Evolutionary conservation across 129 eudicot species (phyloP).

Genomic region (Rutidosis leptorrhynchoides): DNA sequence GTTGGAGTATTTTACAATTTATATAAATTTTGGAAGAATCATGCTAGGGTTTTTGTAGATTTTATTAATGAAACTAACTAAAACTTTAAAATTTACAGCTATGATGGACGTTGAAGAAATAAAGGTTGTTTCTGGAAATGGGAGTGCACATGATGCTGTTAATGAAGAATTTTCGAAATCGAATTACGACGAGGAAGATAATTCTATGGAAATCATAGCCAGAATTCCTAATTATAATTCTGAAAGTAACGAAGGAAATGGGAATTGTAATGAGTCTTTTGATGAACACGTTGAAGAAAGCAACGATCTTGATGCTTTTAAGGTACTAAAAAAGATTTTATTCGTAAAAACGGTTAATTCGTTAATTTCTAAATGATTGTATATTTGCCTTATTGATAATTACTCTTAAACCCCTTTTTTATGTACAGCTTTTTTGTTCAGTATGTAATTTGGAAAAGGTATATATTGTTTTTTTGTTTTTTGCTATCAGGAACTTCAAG

Average conservation of each 20-base stretch:
- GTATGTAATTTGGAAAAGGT: background rate
- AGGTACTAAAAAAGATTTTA: slow-evolving; percentile 60
- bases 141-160: slow-evolving; percentile 41
- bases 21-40: background rate
- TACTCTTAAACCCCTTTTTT: background rate
- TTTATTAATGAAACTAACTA: background rate
- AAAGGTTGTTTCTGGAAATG: slow-evolving; percentile 43
- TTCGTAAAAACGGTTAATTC: background rate
- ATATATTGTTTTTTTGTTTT: background rate
- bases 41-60: too few relatives aligned
- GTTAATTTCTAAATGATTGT: background rate
- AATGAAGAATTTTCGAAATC: slow-evolving; percentile 33
- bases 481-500: slow-evolving; percentile 55
- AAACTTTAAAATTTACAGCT: slow-evolving; percentile 25
- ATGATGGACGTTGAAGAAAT: slow-evolving; percentile 55
- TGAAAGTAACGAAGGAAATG: slow-evolving; percentile 35
- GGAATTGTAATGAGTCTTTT: slow-evolving; percentile 28
- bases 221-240: slow-evolving; percentile 36
- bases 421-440: background rate
- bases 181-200: slow-evolving; percentile 34
- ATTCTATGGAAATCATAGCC: slow-evolving; percentile 34
- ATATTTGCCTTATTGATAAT: background rate
- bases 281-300: slow-evolving; percentile 33
- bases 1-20: background rate
- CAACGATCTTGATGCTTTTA: slow-evolving; percentile 36